These are phyloP conservation scores for Cinnamomum chago DNA, from an alignment of 164 flowering plant species.

Conservation along the genomic window DNA sequence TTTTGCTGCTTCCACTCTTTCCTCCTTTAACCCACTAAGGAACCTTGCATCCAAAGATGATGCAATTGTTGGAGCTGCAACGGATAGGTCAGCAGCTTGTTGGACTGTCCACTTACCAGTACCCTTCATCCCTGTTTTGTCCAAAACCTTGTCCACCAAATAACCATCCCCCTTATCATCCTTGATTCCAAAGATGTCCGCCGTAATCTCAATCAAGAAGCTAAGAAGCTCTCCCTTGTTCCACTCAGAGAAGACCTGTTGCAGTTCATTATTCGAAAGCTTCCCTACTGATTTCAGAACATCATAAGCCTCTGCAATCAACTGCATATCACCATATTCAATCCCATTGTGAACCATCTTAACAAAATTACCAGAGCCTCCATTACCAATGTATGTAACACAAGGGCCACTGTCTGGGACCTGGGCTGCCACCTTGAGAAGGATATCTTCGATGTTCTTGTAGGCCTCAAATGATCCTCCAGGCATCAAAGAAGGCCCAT, in stretches of 20 bases:
- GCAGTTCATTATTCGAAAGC: conserved; percentile 56
- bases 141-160: conserved; percentile 73
- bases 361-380: conserved; percentile 76
- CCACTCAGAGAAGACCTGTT: conserved; percentile 57
- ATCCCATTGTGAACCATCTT: conserved; percentile 83
- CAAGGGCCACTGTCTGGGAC: conserved; percentile 72
- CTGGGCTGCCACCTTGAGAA: conserved; percentile 70
- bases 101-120: conserved; percentile 87
- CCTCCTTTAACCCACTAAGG: conserved; percentile 70
- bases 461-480: conserved; percentile 71
- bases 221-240: conserved; percentile 74
- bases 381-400: conserved; percentile 68
- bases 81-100: conserved; percentile 76
- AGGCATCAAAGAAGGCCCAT: conserved; percentile 84
- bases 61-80: conserved; percentile 72
- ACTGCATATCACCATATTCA: conserved; percentile 80
- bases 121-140: conserved; percentile 82
- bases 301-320: conserved; percentile 71
- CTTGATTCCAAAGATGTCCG: conserved; percentile 57
- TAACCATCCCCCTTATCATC: conserved; percentile 66
- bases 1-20: conserved; percentile 55
- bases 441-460: conserved; percentile 58
- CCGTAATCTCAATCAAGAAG: conserved; percentile 73
- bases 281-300: conserved; percentile 63
- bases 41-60: conserved; percentile 61